Conservation (phyloP, 768 basidiomycete genomes). For the Hemileccinum rubropunctum region DNA sequence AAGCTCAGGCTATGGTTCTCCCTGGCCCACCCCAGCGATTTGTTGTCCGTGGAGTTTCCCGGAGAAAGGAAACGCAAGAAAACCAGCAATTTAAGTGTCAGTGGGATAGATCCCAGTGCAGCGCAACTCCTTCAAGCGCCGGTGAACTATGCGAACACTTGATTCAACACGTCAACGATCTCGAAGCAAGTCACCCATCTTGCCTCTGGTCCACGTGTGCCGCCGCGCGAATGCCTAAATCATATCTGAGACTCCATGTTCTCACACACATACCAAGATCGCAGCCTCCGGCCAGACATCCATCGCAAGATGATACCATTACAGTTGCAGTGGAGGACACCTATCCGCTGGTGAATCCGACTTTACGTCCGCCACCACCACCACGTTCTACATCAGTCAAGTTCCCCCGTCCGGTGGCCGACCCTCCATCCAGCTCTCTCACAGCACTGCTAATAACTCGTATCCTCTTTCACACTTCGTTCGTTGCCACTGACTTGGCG, state of each 20-base stretch:
- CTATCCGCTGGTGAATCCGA: constrained; percentile 62
- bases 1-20: constrained; percentile 85
- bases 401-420: constrained; percentile 54
- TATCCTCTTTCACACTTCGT: constrained; percentile 77
- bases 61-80: constrained; percentile 55
- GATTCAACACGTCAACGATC: constrained; percentile 50
- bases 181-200: constrained; percentile 42
- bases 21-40: constrained; percentile 72
- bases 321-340: constrained; percentile 60
- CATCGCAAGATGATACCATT: constrained; percentile 71
- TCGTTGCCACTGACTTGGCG: constrained; percentile 60
- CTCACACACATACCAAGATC: constrained; percentile 72
- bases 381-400: constrained; percentile 60
- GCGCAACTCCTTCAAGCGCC: constrained; percentile 41
- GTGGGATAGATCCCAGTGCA: constrained; percentile 68
- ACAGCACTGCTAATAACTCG: constrained; percentile 82
- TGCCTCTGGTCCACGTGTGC: constrained; percentile 78
- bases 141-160: constrained; percentile 76
- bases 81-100: constrained; percentile 71
- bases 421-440: constrained; percentile 72
- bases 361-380: constrained; percentile 66
- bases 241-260: constrained; percentile 60
- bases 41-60: constrained; percentile 82
- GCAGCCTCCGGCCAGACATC: constrained; percentile 54
- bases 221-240: constrained; percentile 43